Percentiles rank a stretch among this genome's conserved stretches.
Evolutionary conservation across 495 filamentous ascomycete genomes (phyloP).

Genomic region (Penicillium roqueforti): DNA sequence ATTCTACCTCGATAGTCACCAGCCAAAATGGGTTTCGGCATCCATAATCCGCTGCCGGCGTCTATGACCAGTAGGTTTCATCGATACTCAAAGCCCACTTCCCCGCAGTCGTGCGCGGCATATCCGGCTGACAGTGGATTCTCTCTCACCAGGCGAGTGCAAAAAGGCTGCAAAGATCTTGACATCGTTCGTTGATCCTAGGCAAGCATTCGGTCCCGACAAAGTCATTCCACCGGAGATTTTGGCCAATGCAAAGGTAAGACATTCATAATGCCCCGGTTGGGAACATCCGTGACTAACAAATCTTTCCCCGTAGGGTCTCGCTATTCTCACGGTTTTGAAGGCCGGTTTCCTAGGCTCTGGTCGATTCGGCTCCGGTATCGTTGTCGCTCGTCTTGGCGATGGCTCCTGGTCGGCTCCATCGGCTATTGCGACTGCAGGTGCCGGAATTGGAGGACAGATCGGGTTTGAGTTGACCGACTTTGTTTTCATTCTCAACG

Average conservation of each 20-base stretch:
- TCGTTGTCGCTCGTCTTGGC: conserved; percentile 88
- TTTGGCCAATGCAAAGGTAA: conserved; percentile 85
- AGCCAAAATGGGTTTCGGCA: conserved; percentile 54
- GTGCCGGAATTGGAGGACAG: conserved; percentile 92
- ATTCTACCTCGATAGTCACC: conserved; percentile 13
- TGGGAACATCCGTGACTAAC: conserved; percentile 1
- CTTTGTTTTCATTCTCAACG: conserved; percentile 98
- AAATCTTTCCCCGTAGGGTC: conserved; percentile 56
- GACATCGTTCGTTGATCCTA: conserved; percentile 89
- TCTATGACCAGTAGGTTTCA: conserved; percentile 56
- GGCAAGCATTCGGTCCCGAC: conserved; percentile 91
- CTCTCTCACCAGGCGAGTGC: conserved; percentile 62
- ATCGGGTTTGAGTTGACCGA: conserved; percentile 97
- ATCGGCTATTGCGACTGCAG: conserved; percentile 83
- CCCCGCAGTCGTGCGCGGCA: conserved; percentile 36
- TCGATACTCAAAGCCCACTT: conserved; percentile 19
- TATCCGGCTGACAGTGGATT: conserved; percentile 23
- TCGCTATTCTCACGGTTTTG: conserved; percentile 90
- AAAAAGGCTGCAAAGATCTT: conserved; percentile 91
- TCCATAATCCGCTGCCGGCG: conserved; percentile 66
- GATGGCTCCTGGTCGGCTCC: conserved; percentile 95
- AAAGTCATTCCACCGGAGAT: conserved; percentile 94
- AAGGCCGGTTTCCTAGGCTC: conserved; percentile 96
- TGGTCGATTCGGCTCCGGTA: conserved; percentile 84
- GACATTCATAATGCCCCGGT: conserved; percentile 14